phyloP scores from a whole-genome alignment of 23 red algal species.

The Gracilaria caudata region DNA sequence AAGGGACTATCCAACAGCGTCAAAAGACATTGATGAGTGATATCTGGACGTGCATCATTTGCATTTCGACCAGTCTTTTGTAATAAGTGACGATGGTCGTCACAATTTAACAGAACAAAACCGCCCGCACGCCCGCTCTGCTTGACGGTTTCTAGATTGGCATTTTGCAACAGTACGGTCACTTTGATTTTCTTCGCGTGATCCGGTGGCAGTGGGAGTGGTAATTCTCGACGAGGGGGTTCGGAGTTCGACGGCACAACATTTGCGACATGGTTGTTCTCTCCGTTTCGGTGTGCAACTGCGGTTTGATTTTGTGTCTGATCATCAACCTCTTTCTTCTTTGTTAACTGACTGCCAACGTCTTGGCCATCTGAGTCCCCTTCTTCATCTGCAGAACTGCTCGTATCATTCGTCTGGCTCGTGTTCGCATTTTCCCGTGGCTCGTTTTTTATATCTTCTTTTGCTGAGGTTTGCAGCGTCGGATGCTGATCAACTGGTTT shows the following conservation, averaged over 20 bases:
- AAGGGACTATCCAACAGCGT: constrained; percentile 91
- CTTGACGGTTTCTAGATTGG: constrained; percentile 82
- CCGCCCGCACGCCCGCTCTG: constrained; percentile 45
- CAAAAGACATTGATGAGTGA: constrained; percentile 97
- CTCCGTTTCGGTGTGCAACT: background rate
- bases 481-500: background rate
- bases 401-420: background rate
- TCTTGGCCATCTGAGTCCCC: background rate
- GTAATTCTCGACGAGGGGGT: background rate
- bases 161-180: constrained; percentile 78
- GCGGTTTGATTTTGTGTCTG: background rate
- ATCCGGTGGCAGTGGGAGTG: constrained; percentile 5
- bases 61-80: constrained; percentile 74
- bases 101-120: constrained; percentile 80
- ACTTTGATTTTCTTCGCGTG: constrained; percentile 76
- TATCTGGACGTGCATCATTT: constrained; percentile 91
- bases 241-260: background rate
- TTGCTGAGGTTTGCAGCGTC: background rate
- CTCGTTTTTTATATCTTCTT: background rate
- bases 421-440: background rate
- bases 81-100: constrained; percentile 81
- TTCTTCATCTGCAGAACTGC: background rate
- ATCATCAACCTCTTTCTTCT: background rate
- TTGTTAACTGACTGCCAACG: background rate
- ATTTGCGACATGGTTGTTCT: background rate